Evolutionary conservation across 352 stramenopile genomes (phyloP), one percentile per base, ranked within the genome.

Genomic region (Phytophthora pluvialis): DNA sequence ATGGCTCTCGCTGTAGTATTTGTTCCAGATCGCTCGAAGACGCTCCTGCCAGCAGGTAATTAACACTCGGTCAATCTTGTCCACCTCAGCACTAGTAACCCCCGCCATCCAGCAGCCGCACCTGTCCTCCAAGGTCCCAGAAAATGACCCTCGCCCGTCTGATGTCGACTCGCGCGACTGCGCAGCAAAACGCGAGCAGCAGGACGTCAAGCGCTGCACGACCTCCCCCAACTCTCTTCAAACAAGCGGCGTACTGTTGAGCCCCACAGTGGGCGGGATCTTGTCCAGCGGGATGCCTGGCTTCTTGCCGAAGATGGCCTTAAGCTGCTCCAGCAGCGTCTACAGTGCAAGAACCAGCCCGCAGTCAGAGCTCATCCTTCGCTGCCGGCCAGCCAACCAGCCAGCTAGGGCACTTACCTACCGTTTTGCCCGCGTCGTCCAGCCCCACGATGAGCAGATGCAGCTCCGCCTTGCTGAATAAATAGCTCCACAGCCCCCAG

Each of bases 1-100:
- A 66, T 98, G 88, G 46, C 91, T 95, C 66, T 97, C 90, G 36
- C 86, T 93, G 73, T 98, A 98, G 63, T 98, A 98, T 67, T 97
- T 97, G 72, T 96, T 93, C 92, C 92, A 98, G 47, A 98, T 97
- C 25, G 86, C 86, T 32, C 92, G 83, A 62, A 98, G 72, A 29
- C 88, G 86, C 43, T 94, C 83, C 82, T 91, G 33, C 25, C 25
- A 43, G 25, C 36, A 72, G 1, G 2, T 4, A 31, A 54, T 40
- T 21, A 18, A 11, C 16, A 31, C 13, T 13, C 16, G 31, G 47
- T 38, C 3, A 16, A 6, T 46, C 8, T n/a, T 3, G 15, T 29
- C 5, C 52, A 43, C 13, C 5, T n/a, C 48, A 51, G 4, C 7
- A 31, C 12, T 12, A 50, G 13, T 45, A 45, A 15, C 16, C n/a